Conservation (phyloP, 2,329 filamentous ascomycete species). For the Exutisphaerella laricina region DNA sequence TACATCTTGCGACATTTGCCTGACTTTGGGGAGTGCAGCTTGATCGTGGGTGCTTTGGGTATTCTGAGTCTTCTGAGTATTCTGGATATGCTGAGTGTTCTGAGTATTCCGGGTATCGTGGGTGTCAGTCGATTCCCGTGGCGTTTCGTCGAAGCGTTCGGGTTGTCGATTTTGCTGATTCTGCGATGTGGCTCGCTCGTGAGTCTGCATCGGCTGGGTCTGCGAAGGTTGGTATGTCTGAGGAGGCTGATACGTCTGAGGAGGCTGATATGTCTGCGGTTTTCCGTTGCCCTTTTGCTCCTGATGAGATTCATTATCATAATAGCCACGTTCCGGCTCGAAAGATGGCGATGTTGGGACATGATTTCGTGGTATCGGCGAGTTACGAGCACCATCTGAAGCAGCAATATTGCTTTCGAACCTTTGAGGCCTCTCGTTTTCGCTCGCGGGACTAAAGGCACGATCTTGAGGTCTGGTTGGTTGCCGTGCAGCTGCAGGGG, state of each 20-base stretch:
- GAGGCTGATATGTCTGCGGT: slow-evolving; percentile 32
- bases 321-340: slow-evolving; percentile 10
- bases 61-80: no score
- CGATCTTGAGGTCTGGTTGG: slow-evolving; percentile 29
- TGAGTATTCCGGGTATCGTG: no score
- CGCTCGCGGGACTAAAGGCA: slow-evolving; percentile 27
- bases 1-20: slow-evolving; percentile 30
- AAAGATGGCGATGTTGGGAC: slow-evolving; percentile 20
- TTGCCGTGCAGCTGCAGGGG: slow-evolving; percentile 23
- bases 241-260: slow-evolving; percentile 19
- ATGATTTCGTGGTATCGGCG: slow-evolving; percentile 12
- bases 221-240: slow-evolving; percentile 17
- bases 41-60: slow-evolving; percentile 20
- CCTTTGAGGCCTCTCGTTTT: slow-evolving; percentile 24
- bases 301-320: slow-evolving; percentile 6
- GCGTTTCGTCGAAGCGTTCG: slow-evolving; percentile 19
- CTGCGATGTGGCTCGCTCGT: slow-evolving; percentile 17
- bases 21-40: slow-evolving; percentile 22
- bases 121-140: slow-evolving; percentile 22
- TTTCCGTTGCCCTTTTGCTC: slow-evolving; percentile 16
- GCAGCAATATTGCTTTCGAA: slow-evolving; percentile 22
- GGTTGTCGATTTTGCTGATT: slow-evolving; percentile 28
- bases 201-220: slow-evolving; percentile 1
- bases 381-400: slow-evolving; percentile 9
- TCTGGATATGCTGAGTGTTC: no score